Percentiles rank a stretch among this genome's conserved stretches.
Evolutionary conservation across 73 alveolate genomes (phyloP).

Genomic region (Paramecium biaurelia): DNA sequence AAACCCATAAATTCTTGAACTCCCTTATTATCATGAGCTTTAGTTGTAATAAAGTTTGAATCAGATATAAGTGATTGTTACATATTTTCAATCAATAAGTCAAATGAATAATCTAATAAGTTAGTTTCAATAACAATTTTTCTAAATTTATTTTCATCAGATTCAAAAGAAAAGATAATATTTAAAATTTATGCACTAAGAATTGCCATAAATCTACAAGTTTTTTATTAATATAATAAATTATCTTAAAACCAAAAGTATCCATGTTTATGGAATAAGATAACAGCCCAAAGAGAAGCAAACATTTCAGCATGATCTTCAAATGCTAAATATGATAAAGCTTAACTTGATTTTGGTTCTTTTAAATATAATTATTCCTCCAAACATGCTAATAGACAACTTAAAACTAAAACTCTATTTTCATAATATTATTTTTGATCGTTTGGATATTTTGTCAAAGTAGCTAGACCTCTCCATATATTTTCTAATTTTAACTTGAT

Average conservation of each 20-base stretch:
- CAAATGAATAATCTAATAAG: neutral
- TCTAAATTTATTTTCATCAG: neutral
- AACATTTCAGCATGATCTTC: constrained; percentile 13
- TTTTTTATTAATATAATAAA: neutral
- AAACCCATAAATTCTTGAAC: neutral
- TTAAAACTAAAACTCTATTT: constrained; percentile 13
- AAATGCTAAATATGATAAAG: neutral
- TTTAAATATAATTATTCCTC: neutral
- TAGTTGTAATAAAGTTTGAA: neutral
- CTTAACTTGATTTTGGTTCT: neutral
- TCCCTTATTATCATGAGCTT: neutral
- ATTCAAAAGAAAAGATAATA: neutral
- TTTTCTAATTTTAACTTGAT: neutral
- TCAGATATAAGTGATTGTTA: neutral
- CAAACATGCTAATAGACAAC: neutral
- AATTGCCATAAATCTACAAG: neutral
- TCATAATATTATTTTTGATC: constrained; percentile 24
- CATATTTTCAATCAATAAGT: constrained; percentile 3
- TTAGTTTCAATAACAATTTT: neutral
- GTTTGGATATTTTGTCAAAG: constrained; percentile 38
- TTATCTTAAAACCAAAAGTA: constrained; percentile 50
- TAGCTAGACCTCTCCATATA: constrained; percentile 50
- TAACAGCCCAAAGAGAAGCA: constrained; percentile 35
- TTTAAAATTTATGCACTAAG: neutral
- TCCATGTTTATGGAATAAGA: neutral